Percentiles rank a stretch among this genome's conserved stretches.
Conservation (phyloP, 176 grass and related monocot species). For the Oropetium thomaeum region DNA sequence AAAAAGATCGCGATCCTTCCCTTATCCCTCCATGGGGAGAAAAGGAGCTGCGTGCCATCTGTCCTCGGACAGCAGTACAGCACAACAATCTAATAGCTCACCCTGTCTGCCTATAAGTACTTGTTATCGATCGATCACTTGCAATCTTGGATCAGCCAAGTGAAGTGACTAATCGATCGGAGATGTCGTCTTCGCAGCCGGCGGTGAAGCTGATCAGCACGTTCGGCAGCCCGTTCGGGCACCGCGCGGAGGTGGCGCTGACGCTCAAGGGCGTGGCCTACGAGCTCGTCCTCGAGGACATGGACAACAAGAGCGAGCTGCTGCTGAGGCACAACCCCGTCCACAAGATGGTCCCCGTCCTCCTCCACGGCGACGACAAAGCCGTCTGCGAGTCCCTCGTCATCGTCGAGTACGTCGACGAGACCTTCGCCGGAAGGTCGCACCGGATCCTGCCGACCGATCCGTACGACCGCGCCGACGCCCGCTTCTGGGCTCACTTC, state of each 20-base stretch:
- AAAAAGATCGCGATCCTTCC: too few species aligned
- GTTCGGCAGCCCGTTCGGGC: background rate
- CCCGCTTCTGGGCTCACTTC: slow-evolving; percentile 40
- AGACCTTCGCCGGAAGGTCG: slow-evolving; percentile 29
- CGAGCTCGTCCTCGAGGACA: background rate
- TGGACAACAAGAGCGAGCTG: slow-evolving; percentile 43
- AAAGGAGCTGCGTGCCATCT: too few species aligned
- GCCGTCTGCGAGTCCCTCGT: slow-evolving; percentile 22
- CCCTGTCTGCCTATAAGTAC: too few species aligned
- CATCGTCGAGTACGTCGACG: slow-evolving; percentile 38
- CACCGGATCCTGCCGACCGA: background rate
- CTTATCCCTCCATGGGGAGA: too few species aligned
- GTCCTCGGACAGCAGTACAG: too few species aligned
- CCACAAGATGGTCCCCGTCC: slow-evolving; percentile 49
- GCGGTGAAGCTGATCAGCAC: background rate
- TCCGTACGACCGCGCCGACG: slow-evolving; percentile 33
- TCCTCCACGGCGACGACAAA: slow-evolving; percentile 29
- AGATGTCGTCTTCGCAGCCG: too few species aligned
- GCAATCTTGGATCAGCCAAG: too few species aligned
- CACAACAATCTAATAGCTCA: too few species aligned
- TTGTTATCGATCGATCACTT: too few species aligned
- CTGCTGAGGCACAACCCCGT: slow-evolving; percentile 44
- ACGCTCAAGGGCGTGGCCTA: background rate
- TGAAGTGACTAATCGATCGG: too few species aligned
- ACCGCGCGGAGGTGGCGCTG: background rate